Evolutionary conservation across 2,329 filamentous ascomycete genomes (phyloP), one percentile per base, ranked within the genome.

Genomic region (Cladophialophora carrionii): DNA sequence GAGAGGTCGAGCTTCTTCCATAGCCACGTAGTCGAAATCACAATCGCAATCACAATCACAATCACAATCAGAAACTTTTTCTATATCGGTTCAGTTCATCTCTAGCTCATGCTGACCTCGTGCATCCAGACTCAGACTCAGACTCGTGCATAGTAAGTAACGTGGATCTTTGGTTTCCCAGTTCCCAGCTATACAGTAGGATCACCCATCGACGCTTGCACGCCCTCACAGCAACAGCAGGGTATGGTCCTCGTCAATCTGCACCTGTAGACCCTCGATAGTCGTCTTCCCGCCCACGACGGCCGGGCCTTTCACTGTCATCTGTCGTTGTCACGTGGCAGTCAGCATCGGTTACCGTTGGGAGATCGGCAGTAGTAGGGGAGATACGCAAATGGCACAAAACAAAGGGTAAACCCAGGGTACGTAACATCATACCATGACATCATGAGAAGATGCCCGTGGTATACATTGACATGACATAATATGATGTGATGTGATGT

Each of bases 251-350:
- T 64, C 61, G 31, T 66, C 67, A 46, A 71, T 63, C 43, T 66
- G 61, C 14, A 37, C 60, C 6, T 60, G n/a, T 46, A 65, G 20
- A 17, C 51, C 32, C 32, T 70, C 64, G 26, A 71, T 61, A 2
- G 61, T 60, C 9, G 55, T 61, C 63, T 68, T 68, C 8, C 63
- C 64, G 17, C 68, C 67, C 2, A 66, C 68, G 24, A 71, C 68
- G 41, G 68, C 68, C 4, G 70, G 70, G 8, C 70, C 70, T 53
- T 64, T 68, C 49, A 71, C 60, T 2, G 55, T 66, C 17, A 71
- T 49, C 67, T 70, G 37, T 34, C 37, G 6, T n/a, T n/a, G 17
- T 43, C 14, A n/a, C 17, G 6, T n/a, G 2, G 37, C 8, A 14
- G 37, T 43, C 37, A 43, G 37, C 17, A 43, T 43, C 8, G 2